Base-by-base conservation (phyloP, 805 yeast species). In the Yarrowia sp. region DNA sequence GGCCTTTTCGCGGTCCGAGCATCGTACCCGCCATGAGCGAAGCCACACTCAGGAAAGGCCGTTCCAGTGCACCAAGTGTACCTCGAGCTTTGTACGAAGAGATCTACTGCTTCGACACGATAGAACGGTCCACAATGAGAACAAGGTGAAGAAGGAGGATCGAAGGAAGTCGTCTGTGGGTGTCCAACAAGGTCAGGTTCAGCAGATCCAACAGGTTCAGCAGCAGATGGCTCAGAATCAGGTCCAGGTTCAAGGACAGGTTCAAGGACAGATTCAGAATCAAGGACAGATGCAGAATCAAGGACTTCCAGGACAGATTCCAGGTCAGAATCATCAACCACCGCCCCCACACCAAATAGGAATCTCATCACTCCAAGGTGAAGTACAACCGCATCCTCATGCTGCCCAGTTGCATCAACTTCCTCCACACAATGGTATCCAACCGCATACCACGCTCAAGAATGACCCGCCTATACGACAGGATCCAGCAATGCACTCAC, bases 31-130 rank as follows among this genome's bases (percentile, higher is more conserved):
- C 61, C 95, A 90, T 74, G 94, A 90, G 76, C 79, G 93, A 36
- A 87, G 92, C 0, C 95, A 90, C 75, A 89, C 92, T 14, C 89
- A 89, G 73, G 91, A 88, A 74, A 86, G 91, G 71, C 96, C 96
- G 0, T 90, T 89, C 78, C 86, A 86, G 70, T 90, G 97, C 74
- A 80, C 84, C 43, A 82, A 86, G 65, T 90, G 96, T 75, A 82
- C 87, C 10, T 84, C 89, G 61, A 85, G 89, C 2, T 90, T 90
- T 79, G 97, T 90, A 0, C 80, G 97, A 70, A 80, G 95, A 72
- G 97, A 90, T 75, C 79, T 90, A 56, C 80, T 91, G 16, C 91
- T 90, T 73, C 80, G 97, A 46, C 97, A 90, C 76, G 84, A 89
- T 70, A 79, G 94, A 55, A 91, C 96, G 0, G 95, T 90, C 14